Evolutionary conservation across 352 stramenopile species (phyloP), one percentile per base, ranked within the genome.

Genomic region (Phytophthora boehmeriae): DNA sequence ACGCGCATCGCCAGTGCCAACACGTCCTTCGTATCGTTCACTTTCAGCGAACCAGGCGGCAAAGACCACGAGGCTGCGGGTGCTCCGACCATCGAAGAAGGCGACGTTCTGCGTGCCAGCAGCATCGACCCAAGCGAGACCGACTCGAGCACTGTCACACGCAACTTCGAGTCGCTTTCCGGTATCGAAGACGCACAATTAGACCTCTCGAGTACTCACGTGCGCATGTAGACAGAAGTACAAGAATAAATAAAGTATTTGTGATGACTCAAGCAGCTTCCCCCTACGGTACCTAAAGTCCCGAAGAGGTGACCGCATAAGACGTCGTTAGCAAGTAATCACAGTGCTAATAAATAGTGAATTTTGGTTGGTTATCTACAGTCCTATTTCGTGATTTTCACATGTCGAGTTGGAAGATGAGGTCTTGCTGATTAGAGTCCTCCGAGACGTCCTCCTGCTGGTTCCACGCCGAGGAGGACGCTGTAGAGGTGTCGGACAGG

Each of bases 161-260:
- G 72, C 23, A 78, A 78, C 39, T 80, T 78, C n/a, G 72, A 80
- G 68, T 80, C 72, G 28, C 71, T 80, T 20, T 75, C 68, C 28
- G 64, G 54, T 20, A 75, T 75, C 22, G 63, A 76, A 0, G 63
- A 79, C 41, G 71, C 35, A 8, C 50, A 68, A 17, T 20, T 79
- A 14, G 65, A 80, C 45, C 54, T 78, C 27, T 68, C 64, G 6
- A 73, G 60, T 42, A 80, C 65, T 6, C 68, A 68, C 34, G 50
- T 80, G 20, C 68, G 72, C 38, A 78, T 80, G 68, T 76, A 73
- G 49, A 28, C 10, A 35, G 14, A 30, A 6, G 34, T 41, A 39
- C 44, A 64, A 30, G 16, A 27, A 55, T 44, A 30, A 19, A 55
- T 46, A 17, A 4, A 44, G 10, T 25, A 46, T 30, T 30, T 30